These are phyloP conservation scores for Pleurotus citrinopileatus DNA, from an alignment of 768 basidiomycete genomes.

Conservation along the genomic window DNA sequence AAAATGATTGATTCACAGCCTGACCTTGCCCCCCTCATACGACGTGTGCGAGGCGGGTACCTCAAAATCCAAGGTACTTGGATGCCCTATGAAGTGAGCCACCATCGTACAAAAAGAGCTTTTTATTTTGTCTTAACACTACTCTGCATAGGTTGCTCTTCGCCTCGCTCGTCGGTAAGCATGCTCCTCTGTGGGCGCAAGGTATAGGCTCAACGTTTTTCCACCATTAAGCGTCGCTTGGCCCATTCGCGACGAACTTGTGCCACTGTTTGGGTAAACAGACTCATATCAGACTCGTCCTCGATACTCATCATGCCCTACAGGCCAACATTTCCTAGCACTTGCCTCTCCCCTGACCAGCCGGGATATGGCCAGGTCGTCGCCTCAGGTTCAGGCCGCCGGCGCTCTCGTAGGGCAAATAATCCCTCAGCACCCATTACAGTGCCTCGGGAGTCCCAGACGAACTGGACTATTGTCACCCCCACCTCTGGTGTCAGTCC, in stretches of 20 bases:
- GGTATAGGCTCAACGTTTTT: slow-evolving; percentile 14
- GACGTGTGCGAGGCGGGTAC: slow-evolving; percentile 83
- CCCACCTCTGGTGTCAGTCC: slow-evolving; percentile 28
- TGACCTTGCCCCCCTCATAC: slow-evolving; percentile 77
- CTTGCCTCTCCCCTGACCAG: slow-evolving; percentile 82
- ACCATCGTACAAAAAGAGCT: slow-evolving; percentile 7
- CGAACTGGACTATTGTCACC: slow-evolving; percentile 50
- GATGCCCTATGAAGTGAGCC: slow-evolving; percentile 84
- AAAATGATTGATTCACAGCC: slow-evolving; percentile 93
- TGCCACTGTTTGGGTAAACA: slow-evolving; percentile 82
- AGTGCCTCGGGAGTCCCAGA: slow-evolving; percentile 19
- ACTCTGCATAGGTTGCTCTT: slow-evolving; percentile 62
- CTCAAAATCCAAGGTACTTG: slow-evolving; percentile 93
- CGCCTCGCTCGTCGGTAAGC: slow-evolving; percentile 75
- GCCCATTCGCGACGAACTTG: slow-evolving; percentile 80
- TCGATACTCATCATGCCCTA: slow-evolving; percentile 18
- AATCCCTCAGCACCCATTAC: slow-evolving; percentile 24
- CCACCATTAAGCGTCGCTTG: slow-evolving; percentile 69
- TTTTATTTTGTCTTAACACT: slow-evolving; percentile 10
- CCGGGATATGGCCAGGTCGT: slow-evolving; percentile 86
- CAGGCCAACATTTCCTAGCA: slow-evolving; percentile 81
- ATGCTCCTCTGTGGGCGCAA: slow-evolving; percentile 16
- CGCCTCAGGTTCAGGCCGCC: slow-evolving; percentile 53
- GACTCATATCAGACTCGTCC: slow-evolving; percentile 11
- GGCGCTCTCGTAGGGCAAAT: slow-evolving; percentile 55